These are phyloP conservation scores for Mycena maculata DNA, from an alignment of 768 basidiomycete genomes.

Conservation along the genomic window DNA sequence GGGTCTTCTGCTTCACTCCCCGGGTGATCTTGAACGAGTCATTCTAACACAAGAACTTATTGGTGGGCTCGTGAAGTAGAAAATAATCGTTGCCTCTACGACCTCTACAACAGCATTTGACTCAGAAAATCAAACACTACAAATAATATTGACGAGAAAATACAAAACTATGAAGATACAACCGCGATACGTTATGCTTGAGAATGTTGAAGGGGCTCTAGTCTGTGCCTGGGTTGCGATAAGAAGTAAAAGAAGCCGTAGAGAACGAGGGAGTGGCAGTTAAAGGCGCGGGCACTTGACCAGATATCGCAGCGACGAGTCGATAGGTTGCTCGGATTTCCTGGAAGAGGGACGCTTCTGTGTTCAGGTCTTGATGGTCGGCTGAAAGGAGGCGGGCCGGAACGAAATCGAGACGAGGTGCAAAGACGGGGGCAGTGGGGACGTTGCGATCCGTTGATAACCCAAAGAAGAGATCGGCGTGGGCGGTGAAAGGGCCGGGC, in stretches of 20 bases:
- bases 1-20: too few relatives aligned
- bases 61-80: too few relatives aligned
- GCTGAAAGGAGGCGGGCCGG: neutral
- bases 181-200: too few relatives aligned
- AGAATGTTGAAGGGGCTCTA: too few relatives aligned
- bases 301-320: neutral
- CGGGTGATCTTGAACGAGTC: too few relatives aligned
- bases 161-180: too few relatives aligned
- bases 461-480: neutral
- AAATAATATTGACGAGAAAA: too few relatives aligned
- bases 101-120: too few relatives aligned
- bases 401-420: neutral
- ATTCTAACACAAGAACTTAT: too few relatives aligned
- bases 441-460: neutral
- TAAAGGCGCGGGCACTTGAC: neutral
- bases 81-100: too few relatives aligned
- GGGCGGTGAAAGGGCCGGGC: neutral
- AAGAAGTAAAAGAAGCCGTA: neutral
- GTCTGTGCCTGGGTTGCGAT: too few relatives aligned
- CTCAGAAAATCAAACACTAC: too few relatives aligned
- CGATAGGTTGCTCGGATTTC: neutral
- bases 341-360: neutral
- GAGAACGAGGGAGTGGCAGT: neutral
- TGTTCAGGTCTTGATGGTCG: neutral
- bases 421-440: neutral